Evolutionary conservation across 331 rosid genomes (phyloP).

Genomic region (Pyrus hybrid): DNA sequence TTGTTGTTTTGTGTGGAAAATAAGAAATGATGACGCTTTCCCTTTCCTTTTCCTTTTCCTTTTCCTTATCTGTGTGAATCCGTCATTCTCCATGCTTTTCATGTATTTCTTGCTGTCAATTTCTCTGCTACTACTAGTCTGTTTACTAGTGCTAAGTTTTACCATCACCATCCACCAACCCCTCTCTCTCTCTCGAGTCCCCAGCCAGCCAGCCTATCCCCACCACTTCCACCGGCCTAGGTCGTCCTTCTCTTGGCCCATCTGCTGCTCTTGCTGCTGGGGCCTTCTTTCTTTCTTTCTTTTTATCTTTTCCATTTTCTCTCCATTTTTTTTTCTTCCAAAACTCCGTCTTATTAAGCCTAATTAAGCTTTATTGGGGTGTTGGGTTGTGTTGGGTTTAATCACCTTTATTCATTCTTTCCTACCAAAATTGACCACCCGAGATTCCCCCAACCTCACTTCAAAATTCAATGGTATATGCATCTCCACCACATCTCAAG

Average conservation of each 20-base stretch:
- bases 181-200: background rate
- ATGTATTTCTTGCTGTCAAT: background rate
- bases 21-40: background rate
- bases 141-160: background rate
- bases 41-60: background rate
- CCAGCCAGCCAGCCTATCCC: background rate
- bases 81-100: background rate
- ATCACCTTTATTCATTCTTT: constrained; percentile 3
- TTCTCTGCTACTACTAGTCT: background rate
- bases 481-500: constrained; percentile 37
- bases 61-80: background rate
- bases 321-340: background rate
- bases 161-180: no score
- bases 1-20: no score
- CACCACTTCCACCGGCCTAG: background rate
- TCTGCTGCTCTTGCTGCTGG: background rate
- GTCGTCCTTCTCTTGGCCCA: background rate
- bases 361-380: background rate
- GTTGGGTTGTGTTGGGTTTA: background rate
- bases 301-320: background rate
- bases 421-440: background rate
- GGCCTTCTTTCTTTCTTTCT: background rate
- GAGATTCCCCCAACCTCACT: constrained; percentile 13
- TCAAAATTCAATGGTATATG: constrained; percentile 3
- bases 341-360: background rate